Conservation (phyloP, 805 yeast genomes). For the Metschnikowia rubicola region DNA sequence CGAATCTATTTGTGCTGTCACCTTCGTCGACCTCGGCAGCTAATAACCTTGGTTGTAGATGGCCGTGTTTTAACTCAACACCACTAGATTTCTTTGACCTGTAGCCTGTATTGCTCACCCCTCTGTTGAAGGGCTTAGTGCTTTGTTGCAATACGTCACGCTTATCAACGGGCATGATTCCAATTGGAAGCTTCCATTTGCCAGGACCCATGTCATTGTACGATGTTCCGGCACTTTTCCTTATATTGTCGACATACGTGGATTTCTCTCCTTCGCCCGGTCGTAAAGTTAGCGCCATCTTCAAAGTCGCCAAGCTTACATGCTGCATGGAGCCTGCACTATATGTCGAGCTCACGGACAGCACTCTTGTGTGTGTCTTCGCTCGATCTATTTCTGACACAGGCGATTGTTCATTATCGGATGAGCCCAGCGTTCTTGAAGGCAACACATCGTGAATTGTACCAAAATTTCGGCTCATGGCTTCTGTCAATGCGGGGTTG, state of each 20-base stretch:
- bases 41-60: constrained; percentile 58
- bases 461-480: too few relatives aligned
- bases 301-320: constrained; percentile 37
- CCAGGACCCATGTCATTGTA: constrained; percentile 46
- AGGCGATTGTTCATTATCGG: too few relatives aligned
- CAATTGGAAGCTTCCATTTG: constrained; percentile 51
- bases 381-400: too few relatives aligned
- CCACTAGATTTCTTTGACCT: constrained; percentile 37
- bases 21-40: constrained; percentile 72
- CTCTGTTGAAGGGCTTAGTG: constrained; percentile 18
- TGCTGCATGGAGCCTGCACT: constrained; percentile 32
- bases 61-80: constrained; percentile 60
- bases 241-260: constrained; percentile 43
- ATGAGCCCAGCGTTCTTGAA: not conserved
- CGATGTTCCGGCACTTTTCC: constrained; percentile 47
- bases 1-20: constrained; percentile 14
- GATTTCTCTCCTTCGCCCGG: constrained; percentile 53
- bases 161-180: constrained; percentile 47
- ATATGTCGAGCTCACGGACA: constrained; percentile 35
- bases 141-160: constrained; percentile 19
- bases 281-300: constrained; percentile 31
- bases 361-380: constrained; percentile 12
- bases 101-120: constrained; percentile 5
- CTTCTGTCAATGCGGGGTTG: too few relatives aligned
- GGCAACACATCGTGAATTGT: not conserved